Base-by-base conservation (phyloP, 345 rosid genomes). In the Salix purpurea region DNA sequence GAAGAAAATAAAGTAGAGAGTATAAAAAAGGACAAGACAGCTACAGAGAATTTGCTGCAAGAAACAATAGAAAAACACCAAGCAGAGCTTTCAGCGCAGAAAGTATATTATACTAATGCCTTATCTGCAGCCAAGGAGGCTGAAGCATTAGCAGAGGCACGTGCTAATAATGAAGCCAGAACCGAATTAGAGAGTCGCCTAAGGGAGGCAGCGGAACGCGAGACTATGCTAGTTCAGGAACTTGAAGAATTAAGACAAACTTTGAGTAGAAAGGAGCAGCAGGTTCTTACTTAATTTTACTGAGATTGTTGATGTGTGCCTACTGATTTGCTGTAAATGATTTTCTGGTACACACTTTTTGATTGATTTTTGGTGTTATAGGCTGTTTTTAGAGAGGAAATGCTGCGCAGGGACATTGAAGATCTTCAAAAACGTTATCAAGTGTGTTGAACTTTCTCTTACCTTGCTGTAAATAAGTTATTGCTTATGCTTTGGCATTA, bases 1-100 rank as follows among this genome's bases (percentile, higher is more conserved):
- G 99, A 96, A 87, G 99, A 96, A 85, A 96, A 87, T 77, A 96
- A 94, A 81, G 98, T 89, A 73, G 98, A 94, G 84, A 91, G 97
- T 83, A 88, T 92, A 65, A 94, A 85, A 88, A 94, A 79, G 88
- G 97, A 96, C 82, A 96, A 96, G 88, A 78, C 91, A 80, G 94
- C 97, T 34, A 92, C 98, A 50, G 99, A 96, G 86, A 87, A 84
- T 67, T 83, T 96, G 88, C 88, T 96, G 75, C 97, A 96, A 86
- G 99, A 96, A 85, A 93, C 98, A 60, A 89, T 94, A 74, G 99
- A 96, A 82, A 92, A 89, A 79, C 97, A 96, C 84, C 99, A 91
- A 87, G 87, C 86, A 4, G 98, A 96, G 83, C 88, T 96, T 80
- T 82, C 91, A 37, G 83, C 86, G 52, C 98, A 94, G 80, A 94